Conservation (phyloP, 768 basidiomycete species). For the Termitomyces eurrhizus region DNA sequence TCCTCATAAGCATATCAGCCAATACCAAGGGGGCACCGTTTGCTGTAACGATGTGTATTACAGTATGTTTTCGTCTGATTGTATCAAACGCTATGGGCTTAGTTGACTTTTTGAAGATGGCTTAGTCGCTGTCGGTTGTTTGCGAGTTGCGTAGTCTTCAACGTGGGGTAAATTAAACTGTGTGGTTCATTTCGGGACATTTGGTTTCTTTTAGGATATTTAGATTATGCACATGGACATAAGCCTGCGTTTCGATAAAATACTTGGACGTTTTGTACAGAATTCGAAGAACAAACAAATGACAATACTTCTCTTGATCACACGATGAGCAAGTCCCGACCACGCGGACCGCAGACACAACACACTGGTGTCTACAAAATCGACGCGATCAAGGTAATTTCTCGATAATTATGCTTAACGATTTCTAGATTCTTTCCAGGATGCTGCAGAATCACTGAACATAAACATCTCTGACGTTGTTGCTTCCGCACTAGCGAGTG, state of each 20-base stretch:
- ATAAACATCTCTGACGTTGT: conserved; percentile 79
- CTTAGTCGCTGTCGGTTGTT: conserved; percentile 1
- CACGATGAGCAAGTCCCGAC: conserved; percentile 44
- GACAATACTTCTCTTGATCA: conserved; percentile 1
- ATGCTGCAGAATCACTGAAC: conserved; percentile 85
- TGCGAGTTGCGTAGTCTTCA: background rate
- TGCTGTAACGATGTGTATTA: conserved; percentile 8
- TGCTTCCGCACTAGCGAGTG: conserved; percentile 83
- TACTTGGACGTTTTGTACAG: too few relatives aligned
- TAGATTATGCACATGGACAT: too few relatives aligned
- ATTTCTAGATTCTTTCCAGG: conserved; percentile 40
- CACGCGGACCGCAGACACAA: conserved; percentile 40
- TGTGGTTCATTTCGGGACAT: too few relatives aligned
- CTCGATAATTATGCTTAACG: background rate
- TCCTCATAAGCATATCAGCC: background rate
- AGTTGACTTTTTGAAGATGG: background rate
- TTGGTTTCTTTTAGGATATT: too few relatives aligned
- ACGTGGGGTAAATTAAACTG: background rate
- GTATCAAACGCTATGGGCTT: background rate
- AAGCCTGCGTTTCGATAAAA: too few relatives aligned
- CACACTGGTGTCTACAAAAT: conserved; percentile 62
- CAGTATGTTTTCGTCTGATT: background rate
- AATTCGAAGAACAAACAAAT: background rate
- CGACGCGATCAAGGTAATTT: conserved; percentile 56
- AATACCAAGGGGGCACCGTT: background rate